phyloP scores from a whole-genome alignment of 140 eudicot species.

The Flaveria floridana region DNA sequence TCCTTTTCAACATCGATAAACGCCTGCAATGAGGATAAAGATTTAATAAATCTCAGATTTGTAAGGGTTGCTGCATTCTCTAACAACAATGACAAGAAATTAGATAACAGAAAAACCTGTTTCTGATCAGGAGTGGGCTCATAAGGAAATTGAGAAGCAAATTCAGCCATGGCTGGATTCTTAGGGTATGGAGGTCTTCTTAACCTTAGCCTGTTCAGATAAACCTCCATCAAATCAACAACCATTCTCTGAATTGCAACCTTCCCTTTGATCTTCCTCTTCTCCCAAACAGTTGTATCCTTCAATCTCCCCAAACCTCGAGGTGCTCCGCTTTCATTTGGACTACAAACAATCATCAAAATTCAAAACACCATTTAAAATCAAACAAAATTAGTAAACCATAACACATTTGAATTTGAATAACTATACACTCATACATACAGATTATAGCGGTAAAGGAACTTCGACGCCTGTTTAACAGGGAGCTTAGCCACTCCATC shows the following conservation, averaged over 20 bases:
- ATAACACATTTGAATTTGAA: not conserved
- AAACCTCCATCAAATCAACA: constrained; percentile 94
- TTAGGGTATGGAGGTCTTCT: constrained; percentile 79
- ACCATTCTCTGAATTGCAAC: constrained; percentile 99
- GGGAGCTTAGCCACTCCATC: constrained; percentile 98
- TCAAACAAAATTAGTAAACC: not conserved
- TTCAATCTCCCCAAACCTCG: constrained; percentile 80
- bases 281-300: constrained; percentile 90
- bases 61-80: not conserved
- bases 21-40: constrained; percentile 48
- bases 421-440: constrained; percentile 39
- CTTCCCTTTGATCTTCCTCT: constrained; percentile 84
- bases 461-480: constrained; percentile 72
- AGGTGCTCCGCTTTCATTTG: constrained; percentile 81
- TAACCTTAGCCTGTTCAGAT: constrained; percentile 79
- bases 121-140: constrained; percentile 87
- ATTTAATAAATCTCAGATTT: not conserved
- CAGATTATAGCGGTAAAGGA: constrained; percentile 93
- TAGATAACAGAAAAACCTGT: constrained; percentile 39
- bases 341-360: constrained; percentile 45
- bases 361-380: not conserved
- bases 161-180: constrained; percentile 63
- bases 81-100: not conserved
- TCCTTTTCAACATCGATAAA: constrained; percentile 88
- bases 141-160: constrained; percentile 77